Base-by-base conservation (phyloP, 805 yeast genomes). In the Pichia kluyveri region DNA sequence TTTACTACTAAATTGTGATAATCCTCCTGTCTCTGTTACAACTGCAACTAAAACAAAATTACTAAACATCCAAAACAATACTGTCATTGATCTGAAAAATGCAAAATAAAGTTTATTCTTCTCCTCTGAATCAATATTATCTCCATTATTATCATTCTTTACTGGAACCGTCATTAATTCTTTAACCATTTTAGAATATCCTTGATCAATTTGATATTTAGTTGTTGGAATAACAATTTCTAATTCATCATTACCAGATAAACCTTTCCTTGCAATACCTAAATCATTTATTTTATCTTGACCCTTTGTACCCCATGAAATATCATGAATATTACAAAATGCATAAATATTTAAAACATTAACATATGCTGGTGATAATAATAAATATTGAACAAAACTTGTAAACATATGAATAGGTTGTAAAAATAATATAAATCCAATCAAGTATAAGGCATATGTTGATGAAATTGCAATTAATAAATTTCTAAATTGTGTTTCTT, bases 251-350 rank as follows among this genome's bases (percentile, higher is more conserved):
- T 75, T 80, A 46, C 71, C 76, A 38, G 75, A 73, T n/a, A 55
- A 52, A 7, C 50, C 62, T 19, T 57, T 74, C 58, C 83, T 86
- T 26, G 96, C 96, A 41, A 83, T 80, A 51, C 97, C 98, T 57
- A 93, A 72, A 64, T 77, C 95, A 67, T 71, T 77, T 60, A 71
- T 79, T 61, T 79, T 75, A 11, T 79, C 80, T 44, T 82, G 87
- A 43, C 96, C 96, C 64, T 90, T 87, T 5, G 96, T 91, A 63
- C 98, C 98, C 98, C 98, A 91, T 8, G 96, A 86, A 43, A 91
- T 82, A 70, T 91, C 99, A 65, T 91, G 96, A 51, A 91, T 83
- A 66, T 91, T 91, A 71, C 97, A 90, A 64, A 91, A 90, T 3
- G 98, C 96, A 67, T 91, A 91, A 52, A 91, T 91, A 65, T 88